Base-by-base conservation (phyloP, 2,329 filamentous ascomycete genomes). In the Hansfordia pulvinata region DNA sequence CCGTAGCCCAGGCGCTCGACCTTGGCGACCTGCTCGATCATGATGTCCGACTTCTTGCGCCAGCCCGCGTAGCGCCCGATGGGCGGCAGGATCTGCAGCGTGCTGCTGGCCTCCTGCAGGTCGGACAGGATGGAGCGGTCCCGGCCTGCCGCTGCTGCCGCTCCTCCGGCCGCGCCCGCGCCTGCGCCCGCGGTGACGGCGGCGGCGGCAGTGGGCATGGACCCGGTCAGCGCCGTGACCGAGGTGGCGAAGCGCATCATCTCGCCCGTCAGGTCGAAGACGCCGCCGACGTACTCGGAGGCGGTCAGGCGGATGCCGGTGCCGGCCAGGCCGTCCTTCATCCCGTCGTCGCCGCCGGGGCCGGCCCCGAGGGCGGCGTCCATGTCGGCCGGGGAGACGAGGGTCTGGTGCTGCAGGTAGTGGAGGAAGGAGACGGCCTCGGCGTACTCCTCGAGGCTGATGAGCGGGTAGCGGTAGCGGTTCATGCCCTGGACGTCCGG, bases 231-330 rank as follows among this genome's bases (percentile, higher is more conserved):
- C 1, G 85, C 85, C 49, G 93, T 80, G 15, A 76, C 74, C 5
- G 86, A 86, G 26, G 93, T 90, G 1, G 84, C 85, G 53, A 94
- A 96, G 17, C 86, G 71, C 90, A 98, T 98, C 60, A 96, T 64
- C 58, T 98, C 90, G 20, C 90, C 90, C 2, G 86, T 86, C 39
- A 96, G 69, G 50, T 98, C 90, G 44, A 93, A 94, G 3, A 98
- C 56, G 7, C 88, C 90, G 35, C 90, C 76, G 31, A 93, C 56
- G 47, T 93, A 96, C 52, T 98, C 90, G 29, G 88, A 73, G 15
- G 75, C 64, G 2, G 80, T 83, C 12, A 94, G 60, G 1, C 61
- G 42, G 3, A 94, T 64, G 2, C 61, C 63, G 0, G 55, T 49
- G n/a, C n/a, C n/a, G n/a, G n/a, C n/a, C n/a, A n/a, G n/a, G n/a